Base-by-base conservation (phyloP, 2,329 filamentous ascomycete genomes). In the Botrytis fragariae region DNA sequence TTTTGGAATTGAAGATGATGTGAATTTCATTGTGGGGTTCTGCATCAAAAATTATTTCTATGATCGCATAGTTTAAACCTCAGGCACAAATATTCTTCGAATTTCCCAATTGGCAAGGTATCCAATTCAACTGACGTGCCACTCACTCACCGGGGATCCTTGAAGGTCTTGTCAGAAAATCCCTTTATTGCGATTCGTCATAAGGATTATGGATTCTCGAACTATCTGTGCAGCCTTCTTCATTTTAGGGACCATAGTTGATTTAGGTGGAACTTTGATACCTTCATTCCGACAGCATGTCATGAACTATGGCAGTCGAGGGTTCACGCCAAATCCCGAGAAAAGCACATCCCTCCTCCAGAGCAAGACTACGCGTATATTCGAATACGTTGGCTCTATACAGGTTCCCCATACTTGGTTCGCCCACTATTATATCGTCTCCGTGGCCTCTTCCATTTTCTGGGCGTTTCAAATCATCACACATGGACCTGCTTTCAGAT, bases 381-480 rank as follows among this genome's bases (percentile, higher is more conserved):
- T 80, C 29, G 67, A 77, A 57, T 74, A 69, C n/a, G 32, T 79
- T 67, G 76, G 74, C 35, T 78, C 75, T 18, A 71, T 79, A 57
- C 76, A 79, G 84, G 91, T 98, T 51, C 94, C 95, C 35, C 96
- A 98, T 83, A 88, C 88, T 75, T 98, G 93, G 90, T 98, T 98
- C 82, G 87, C 87, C 61, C 92, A 96, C 78, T 98, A 97, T 83
- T 98, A 99, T 81, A 80, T 92, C 71, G 81, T 90, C 51, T 95
- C 93, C 5, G 83, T 94, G 7, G 80, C 84, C 2, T 90, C 89
- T 74, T 95, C 93, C 0, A 79, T 89, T 7, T 92, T 95, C 81
- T 98, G 95, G 94, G 88, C 86, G 0, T 82, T 83, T 77, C 91
- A 95, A 81, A 87, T 92, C 71, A 76, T 88, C 37, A 83, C 79